phyloP scores from a whole-genome alignment of 176 grass and related monocot genomes.

The Oryza rufipogon region DNA sequence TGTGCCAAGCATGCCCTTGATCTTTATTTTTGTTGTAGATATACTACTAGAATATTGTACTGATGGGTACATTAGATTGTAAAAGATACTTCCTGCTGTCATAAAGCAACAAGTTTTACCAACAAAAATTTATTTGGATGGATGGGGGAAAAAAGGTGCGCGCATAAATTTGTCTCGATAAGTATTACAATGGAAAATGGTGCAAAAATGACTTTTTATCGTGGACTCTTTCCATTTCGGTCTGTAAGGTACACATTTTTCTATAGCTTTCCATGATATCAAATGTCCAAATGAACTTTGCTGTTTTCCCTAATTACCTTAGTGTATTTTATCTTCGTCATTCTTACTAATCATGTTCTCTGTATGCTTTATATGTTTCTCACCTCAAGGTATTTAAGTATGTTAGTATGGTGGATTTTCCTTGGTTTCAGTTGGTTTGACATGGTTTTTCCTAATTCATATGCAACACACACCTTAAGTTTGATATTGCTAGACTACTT shows the following conservation, averaged over 20 bases:
- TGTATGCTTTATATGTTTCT: not conserved
- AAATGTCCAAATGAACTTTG: not conserved
- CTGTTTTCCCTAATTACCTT: not conserved
- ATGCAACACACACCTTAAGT: not conserved
- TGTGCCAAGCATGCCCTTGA: not conserved
- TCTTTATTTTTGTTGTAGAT: not conserved
- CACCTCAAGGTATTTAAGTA: not conserved
- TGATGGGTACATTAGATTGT: not conserved
- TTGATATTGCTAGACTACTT: not conserved
- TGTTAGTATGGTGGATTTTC: not conserved
- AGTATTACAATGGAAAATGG: not conserved
- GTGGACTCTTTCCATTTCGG: not conserved
- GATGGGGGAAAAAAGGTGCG: not conserved
- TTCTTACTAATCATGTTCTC: not conserved
- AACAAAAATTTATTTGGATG: not conserved
- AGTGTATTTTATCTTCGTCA: not conserved
- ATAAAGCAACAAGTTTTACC: not conserved
- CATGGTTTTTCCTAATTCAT: not conserved
- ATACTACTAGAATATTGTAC: not conserved
- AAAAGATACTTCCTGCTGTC: not conserved
- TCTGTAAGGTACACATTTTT: not conserved
- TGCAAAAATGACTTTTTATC: not conserved
- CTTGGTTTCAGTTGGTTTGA: not conserved
- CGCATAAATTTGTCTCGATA: not conserved
- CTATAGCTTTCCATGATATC: not conserved